These are phyloP conservation scores for Cystobasidium sp. DNA, from an alignment of 1,284 basidiomycete genomes.

Conservation along the genomic window DNA sequence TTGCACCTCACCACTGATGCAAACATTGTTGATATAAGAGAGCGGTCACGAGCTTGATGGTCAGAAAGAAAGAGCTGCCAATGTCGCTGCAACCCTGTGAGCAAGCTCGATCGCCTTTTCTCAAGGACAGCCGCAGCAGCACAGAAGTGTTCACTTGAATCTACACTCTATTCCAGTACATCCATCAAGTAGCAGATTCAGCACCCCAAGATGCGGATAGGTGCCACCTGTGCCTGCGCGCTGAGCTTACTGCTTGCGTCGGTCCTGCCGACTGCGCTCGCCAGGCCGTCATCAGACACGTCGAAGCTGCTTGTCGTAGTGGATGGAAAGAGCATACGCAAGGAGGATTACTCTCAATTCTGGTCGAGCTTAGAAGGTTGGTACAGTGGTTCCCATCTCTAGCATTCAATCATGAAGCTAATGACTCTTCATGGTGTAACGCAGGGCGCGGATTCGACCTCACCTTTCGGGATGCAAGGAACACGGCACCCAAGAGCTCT, in stretches of 20 bases:
- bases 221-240: neutral
- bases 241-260: slow-evolving; percentile 5
- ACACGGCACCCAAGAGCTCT: slow-evolving; percentile 62
- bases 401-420: neutral
- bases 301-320: slow-evolving; percentile 71
- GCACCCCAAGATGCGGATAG: slow-evolving; percentile 1
- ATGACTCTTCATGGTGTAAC: neutral
- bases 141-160: neutral
- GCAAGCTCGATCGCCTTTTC: slow-evolving; percentile 3
- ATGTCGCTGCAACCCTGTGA: neutral
- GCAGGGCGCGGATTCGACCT: slow-evolving; percentile 76
- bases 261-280: neutral
- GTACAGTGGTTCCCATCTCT: slow-evolving; percentile 46
- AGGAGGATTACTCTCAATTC: slow-evolving; percentile 76
- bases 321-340: slow-evolving; percentile 66
- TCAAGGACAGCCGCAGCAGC: neutral
- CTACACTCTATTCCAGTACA: neutral
- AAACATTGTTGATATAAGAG: slow-evolving; percentile 44
- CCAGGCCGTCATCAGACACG: slow-evolving; percentile 7
- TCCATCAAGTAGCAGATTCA: neutral
- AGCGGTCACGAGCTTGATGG: neutral
- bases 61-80: neutral
- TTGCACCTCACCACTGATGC: slow-evolving; percentile 48
- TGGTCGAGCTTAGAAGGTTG: slow-evolving; percentile 75
- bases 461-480: slow-evolving; percentile 79